These are phyloP conservation scores for Scolecobasidium constrictum DNA, from an alignment of 2,329 filamentous ascomycete genomes.

Conservation along the genomic window DNA sequence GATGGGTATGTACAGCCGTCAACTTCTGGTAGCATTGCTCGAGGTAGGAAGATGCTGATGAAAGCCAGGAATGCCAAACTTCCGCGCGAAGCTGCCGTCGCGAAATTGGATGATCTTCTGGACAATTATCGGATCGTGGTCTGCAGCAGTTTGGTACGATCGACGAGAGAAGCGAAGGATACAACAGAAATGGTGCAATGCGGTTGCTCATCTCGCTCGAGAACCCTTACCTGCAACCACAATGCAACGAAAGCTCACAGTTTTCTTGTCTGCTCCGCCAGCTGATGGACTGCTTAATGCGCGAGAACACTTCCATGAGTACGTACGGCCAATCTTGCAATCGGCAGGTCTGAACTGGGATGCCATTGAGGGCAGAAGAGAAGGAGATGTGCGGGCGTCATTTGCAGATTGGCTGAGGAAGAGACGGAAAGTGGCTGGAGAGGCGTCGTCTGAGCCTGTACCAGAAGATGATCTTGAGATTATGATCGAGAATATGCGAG, in stretches of 20 bases:
- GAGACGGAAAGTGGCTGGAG: conserved; percentile 48
- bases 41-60: not conserved
- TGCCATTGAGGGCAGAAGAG: conserved; percentile 79
- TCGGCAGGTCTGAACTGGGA: conserved; percentile 92
- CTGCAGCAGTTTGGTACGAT: conserved; percentile 79
- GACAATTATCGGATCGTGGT: conserved; percentile 64
- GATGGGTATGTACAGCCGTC: conserved; percentile 11
- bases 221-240: conserved; percentile 62
- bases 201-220: conserved; percentile 73
- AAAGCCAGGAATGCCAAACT: conserved; percentile 61
- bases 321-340: conserved; percentile 85
- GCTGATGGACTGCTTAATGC: conserved; percentile 73
- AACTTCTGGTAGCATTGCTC: conserved; percentile 1
- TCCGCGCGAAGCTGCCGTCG: conserved; percentile 77
- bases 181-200: conserved; percentile 75
- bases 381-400: conserved; percentile 84
- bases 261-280: conserved; percentile 78
- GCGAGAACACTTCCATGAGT: conserved; percentile 94
- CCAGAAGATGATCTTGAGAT: conserved; percentile 46
- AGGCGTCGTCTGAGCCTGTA: conserved; percentile 32
- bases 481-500: conserved; percentile 51
- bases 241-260: conserved; percentile 72
- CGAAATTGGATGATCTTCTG: conserved; percentile 98
- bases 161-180: conserved; percentile 77
- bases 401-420: conserved; percentile 76